Percentiles rank a stretch among this genome's conserved stretches.
Conservation (phyloP, 495 filamentous ascomycete species). For the Lichina pygmaea region DNA sequence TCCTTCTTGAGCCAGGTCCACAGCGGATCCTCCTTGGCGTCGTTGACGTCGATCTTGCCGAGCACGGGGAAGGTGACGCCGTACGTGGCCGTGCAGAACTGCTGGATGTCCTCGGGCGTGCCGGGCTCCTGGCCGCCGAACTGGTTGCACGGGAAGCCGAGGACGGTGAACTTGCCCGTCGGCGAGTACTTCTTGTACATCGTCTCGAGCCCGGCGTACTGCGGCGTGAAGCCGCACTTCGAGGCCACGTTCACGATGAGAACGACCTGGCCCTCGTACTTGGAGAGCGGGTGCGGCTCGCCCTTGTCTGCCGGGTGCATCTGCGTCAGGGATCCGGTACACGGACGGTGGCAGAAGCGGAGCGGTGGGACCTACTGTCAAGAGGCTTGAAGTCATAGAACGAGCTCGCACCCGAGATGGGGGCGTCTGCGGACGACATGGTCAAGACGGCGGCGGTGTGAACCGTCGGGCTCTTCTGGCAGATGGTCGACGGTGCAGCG, state of each 20-base stretch:
- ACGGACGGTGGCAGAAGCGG: too few species aligned
- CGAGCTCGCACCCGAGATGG: slow-evolving; percentile 65
- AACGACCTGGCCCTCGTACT: slow-evolving; percentile 70
- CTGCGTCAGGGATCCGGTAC: too few species aligned
- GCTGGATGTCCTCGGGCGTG: slow-evolving; percentile 67
- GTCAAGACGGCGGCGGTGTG: background rate
- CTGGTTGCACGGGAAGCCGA: slow-evolving; percentile 98
- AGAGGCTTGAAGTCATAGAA: slow-evolving; percentile 83
- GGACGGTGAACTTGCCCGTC: slow-evolving; percentile 49
- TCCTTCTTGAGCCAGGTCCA: slow-evolving; percentile 64
- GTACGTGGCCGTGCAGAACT: slow-evolving; percentile 85
- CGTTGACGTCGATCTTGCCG: slow-evolving; percentile 75
- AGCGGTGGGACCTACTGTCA: slow-evolving; percentile 29
- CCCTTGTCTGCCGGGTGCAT: slow-evolving; percentile 12
- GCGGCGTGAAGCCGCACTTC: slow-evolving; percentile 97
- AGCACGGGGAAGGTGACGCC: slow-evolving; percentile 84
- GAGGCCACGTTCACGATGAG: slow-evolving; percentile 96
- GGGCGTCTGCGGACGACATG: slow-evolving; percentile 7
- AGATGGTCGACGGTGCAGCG: too few species aligned
- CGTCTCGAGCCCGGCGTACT: slow-evolving; percentile 74
- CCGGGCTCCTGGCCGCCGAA: slow-evolving; percentile 81
- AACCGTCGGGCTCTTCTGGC: too few species aligned
- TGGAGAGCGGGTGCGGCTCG: slow-evolving; percentile 32
- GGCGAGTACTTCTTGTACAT: slow-evolving; percentile 56
- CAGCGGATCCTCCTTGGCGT: slow-evolving; percentile 20